Percentiles rank a stretch among this genome's conserved stretches.
phyloP scores from a whole-genome alignment of 768 basidiomycete genomes.

The Lanmaoa pseudosensibilis region DNA sequence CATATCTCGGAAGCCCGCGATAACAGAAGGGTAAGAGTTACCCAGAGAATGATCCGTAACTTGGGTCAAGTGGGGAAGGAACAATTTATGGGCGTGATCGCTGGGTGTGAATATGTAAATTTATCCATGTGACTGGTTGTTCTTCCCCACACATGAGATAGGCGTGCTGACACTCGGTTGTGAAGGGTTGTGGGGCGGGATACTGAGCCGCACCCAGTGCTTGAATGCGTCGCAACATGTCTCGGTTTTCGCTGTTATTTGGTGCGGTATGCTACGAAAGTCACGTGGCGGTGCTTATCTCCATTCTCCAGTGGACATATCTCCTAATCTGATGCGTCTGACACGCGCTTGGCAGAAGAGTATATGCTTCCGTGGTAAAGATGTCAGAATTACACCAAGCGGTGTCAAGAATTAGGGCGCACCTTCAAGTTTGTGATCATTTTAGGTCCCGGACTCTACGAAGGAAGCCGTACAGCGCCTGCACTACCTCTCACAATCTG shows the following conservation, averaged over 20 bases:
- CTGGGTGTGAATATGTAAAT: background rate
- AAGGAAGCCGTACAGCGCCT: background rate
- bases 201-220: no score
- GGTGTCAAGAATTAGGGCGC: background rate
- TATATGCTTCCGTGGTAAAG: background rate
- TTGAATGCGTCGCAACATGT: no score
- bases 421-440: background rate
- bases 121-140: no score
- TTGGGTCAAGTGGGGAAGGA: background rate
- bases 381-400: background rate
- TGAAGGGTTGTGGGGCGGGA: no score
- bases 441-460: background rate
- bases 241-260: background rate
- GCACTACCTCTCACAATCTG: background rate
- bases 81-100: background rate
- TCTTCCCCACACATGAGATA: background rate
- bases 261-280: background rate
- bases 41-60: background rate
- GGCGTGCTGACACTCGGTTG: background rate
- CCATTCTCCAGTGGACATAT: no score
- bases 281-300: background rate
- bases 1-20: background rate
- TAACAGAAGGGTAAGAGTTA: background rate
- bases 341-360: background rate
- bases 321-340: no score